phyloP scores from a whole-genome alignment of 345 rosid species.

The Populus ilicifolia region DNA sequence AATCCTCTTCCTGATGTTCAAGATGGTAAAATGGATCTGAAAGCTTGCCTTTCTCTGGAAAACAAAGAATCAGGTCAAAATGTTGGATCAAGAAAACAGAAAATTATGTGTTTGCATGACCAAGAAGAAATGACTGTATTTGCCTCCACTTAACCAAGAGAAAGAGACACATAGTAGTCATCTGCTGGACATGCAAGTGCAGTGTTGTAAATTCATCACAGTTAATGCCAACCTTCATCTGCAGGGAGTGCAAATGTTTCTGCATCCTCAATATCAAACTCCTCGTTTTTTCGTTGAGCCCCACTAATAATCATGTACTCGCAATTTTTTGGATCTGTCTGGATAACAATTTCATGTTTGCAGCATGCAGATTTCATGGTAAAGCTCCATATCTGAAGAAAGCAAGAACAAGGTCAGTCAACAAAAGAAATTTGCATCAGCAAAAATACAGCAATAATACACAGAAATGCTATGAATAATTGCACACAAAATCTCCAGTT shows the following conservation, averaged over 20 bases:
- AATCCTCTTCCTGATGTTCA: constrained; percentile 90
- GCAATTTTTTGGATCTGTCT: constrained; percentile 96
- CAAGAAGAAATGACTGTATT: not conserved
- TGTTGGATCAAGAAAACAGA: not conserved
- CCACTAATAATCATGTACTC: constrained; percentile 87
- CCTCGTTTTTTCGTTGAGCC: constrained; percentile 81
- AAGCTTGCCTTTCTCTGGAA: constrained; percentile 80
- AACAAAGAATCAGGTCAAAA: constrained; percentile 17
- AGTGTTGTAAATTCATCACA: not conserved
- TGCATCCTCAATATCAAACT: constrained; percentile 85
- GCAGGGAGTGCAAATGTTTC: constrained; percentile 91
- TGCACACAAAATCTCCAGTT: not conserved
- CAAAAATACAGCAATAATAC: not conserved
- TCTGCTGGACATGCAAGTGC: not conserved
- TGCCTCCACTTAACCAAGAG: too few relatives aligned
- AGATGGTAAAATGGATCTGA: constrained; percentile 92
- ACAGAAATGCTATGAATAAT: not conserved
- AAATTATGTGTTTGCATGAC: not conserved
- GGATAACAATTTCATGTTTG: constrained; percentile 83
- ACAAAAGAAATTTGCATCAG: not conserved
- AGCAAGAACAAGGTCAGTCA: constrained; percentile 18
- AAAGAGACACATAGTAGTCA: not conserved
- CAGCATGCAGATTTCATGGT: constrained; percentile 94
- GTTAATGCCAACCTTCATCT: constrained; percentile 65
- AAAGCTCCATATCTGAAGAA: constrained; percentile 90